Percentiles rank a stretch among this genome's conserved stretches.
Evolutionary conservation across 495 filamentous ascomycete genomes (phyloP).

Genomic region (Xanthoparmelia taractica): DNA sequence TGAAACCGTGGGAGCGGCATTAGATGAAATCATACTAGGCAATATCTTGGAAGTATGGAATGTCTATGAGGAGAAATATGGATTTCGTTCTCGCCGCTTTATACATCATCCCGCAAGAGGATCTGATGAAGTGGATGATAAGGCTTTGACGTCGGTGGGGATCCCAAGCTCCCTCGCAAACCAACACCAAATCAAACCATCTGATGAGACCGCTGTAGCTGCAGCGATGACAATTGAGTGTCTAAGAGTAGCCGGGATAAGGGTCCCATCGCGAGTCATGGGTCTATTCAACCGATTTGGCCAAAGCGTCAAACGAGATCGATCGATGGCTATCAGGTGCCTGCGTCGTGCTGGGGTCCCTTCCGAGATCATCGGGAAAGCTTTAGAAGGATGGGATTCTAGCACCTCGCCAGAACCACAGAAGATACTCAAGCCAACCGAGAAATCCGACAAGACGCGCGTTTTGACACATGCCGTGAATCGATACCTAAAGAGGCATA

Average conservation of each 20-base stretch:
- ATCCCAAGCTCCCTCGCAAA: background rate
- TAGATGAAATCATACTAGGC: background rate
- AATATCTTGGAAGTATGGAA: constrained; percentile 12
- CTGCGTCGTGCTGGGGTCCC: background rate
- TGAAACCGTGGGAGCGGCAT: background rate
- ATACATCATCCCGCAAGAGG: background rate
- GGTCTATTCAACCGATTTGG: background rate
- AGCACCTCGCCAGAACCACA: background rate
- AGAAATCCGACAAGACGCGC: background rate
- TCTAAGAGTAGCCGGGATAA: background rate
- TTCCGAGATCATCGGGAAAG: background rate
- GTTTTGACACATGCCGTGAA: background rate
- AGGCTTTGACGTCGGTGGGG: background rate
- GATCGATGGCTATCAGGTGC: background rate
- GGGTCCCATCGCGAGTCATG: background rate
- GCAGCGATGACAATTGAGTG: background rate
- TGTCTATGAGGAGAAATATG: background rate
- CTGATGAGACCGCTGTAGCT: background rate
- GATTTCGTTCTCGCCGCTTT: background rate
- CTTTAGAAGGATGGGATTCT: background rate
- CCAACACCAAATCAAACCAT: too few species aligned
- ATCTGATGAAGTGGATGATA: background rate
- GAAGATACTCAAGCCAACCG: background rate
- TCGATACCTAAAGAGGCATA: background rate
- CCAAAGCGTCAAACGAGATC: background rate